A percentile compares a stretch with the other conserved stretches of the same genome.
These are phyloP conservation scores for Vaccinium darrowii DNA, from an alignment of 148 eudicot species.

Conservation along the genomic window DNA sequence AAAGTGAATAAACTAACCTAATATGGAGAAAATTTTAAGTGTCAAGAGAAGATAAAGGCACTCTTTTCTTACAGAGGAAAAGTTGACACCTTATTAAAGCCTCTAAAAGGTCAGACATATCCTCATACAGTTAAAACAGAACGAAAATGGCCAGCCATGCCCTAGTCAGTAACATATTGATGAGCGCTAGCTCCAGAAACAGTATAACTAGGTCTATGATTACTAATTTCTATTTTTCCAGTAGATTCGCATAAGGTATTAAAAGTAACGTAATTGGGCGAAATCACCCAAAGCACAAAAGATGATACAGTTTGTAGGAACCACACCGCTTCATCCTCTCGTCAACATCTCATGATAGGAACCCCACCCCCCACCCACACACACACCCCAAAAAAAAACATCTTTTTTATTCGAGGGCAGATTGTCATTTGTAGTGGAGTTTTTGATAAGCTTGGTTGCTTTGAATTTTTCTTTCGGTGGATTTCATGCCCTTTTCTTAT, in stretches of 20 bases:
- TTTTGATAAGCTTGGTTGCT: background rate
- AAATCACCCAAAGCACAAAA: background rate
- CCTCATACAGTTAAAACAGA: background rate
- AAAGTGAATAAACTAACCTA: background rate
- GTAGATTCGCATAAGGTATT: conserved; percentile 8
- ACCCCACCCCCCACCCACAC: background rate
- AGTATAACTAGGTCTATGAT: background rate
- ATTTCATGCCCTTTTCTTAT: background rate
- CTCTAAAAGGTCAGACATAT: background rate
- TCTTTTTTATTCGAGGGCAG: background rate
- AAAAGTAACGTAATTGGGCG: background rate
- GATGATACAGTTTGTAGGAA: background rate
- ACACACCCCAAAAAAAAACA: too few species aligned
- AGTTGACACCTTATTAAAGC: background rate
- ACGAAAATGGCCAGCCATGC: background rate
- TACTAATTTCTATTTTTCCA: background rate
- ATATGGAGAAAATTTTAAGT: background rate
- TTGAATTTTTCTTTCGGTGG: background rate
- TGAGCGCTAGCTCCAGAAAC: background rate
- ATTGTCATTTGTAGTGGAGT: background rate
- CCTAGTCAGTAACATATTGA: background rate
- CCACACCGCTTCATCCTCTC: background rate
- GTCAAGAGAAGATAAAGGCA: background rate
- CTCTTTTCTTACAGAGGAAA: background rate
- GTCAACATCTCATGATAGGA: background rate